Base-by-base conservation (phyloP, 768 basidiomycete genomes). In the Calocera cornea region DNA sequence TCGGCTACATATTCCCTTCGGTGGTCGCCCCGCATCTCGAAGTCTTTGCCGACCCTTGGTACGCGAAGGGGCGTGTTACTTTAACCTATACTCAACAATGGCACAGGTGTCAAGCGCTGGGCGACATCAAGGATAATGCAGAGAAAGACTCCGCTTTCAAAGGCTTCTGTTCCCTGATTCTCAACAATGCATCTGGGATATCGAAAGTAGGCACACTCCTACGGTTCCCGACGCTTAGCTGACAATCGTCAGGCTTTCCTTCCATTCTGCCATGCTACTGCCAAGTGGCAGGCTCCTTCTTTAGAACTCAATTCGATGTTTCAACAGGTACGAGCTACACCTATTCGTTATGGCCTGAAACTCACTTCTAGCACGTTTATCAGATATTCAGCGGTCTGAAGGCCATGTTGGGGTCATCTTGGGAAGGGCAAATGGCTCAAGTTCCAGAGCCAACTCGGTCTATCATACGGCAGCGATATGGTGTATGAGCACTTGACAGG, bases 101-200 rank as follows among this genome's bases (percentile, higher is more conserved):
- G 63, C 41, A 34, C 34, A 73, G 72, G 72, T 97, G 95, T 77
- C 90, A 92, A 72, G 94, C 95, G 7, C 79, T 99, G 66, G 94
- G 94, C 75, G 97, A 98, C 77, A 99, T 99, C 76, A 88, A 97
- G 70, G 97, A 99, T 74, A 99, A 98, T 73, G 95, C 98, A 72
- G 97, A 99, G 81, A 99, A 98, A 79, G 97, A 97, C 74, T 97
- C 94, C 24, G 97, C 97, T 5, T 99, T 98, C 86, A 84, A 95
- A 67, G 97, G 97, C 1, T 85, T 99, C 72, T 99, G 97, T 77
- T 92, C 92, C 33, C 87, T 97, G 40, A 92, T 98, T 69, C 92
- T 95, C 77, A 86, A 86, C 34, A 99, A 99, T 75, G 97, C 97
- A 19, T 85, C 85, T 69, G 97, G 95, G 1, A 92, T 97, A 68